A percentile compares a stretch with the other conserved stretches of the same genome.
phyloP scores from a whole-genome alignment of 805 yeast species.

The Teunomyces stri region DNA sequence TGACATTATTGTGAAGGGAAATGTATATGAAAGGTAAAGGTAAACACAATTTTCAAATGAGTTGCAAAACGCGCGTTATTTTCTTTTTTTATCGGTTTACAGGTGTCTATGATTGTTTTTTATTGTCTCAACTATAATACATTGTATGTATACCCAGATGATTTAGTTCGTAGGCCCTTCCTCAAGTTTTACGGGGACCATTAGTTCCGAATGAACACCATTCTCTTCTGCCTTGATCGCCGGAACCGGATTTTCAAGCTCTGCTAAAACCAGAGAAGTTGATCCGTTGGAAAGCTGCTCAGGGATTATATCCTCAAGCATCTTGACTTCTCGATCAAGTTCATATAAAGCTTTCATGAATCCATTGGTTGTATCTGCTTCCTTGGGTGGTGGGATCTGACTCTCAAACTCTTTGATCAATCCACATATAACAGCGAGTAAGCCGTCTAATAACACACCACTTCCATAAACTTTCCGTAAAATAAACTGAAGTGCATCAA shows the following conservation, averaged over 20 bases:
- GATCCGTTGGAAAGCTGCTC: not conserved
- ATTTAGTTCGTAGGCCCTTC: not conserved
- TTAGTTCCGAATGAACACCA: not conserved
- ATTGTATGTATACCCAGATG: not conserved
- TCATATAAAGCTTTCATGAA: conserved; percentile 1
- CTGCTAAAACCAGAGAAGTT: not conserved
- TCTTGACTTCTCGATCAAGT: conserved; percentile 1
- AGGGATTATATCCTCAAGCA: conserved; percentile 4
- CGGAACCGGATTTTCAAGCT: not conserved
- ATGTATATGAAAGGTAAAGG: not conserved
- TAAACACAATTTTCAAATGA: conserved; percentile 3
- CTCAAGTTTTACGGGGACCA: not conserved
- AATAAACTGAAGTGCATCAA: conserved; percentile 23
- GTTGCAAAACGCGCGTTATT: conserved; percentile 1
- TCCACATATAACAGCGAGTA: conserved; percentile 12
- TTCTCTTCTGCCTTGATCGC: not conserved
- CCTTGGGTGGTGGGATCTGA: not conserved
- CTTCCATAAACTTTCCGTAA: conserved; percentile 32
- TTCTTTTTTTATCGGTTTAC: not conserved
- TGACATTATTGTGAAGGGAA: not conserved
- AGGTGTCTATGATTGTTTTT: too few relatives aligned
- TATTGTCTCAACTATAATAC: too few relatives aligned
- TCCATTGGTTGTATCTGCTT: not conserved
- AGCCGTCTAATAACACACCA: conserved; percentile 23
- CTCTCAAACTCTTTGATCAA: conserved; percentile 13